Evolutionary conservation across 2,329 filamentous ascomycete genomes (phyloP), one percentile per base, ranked within the genome.

Genomic region (Sporothrix brunneoviolacea): DNA sequence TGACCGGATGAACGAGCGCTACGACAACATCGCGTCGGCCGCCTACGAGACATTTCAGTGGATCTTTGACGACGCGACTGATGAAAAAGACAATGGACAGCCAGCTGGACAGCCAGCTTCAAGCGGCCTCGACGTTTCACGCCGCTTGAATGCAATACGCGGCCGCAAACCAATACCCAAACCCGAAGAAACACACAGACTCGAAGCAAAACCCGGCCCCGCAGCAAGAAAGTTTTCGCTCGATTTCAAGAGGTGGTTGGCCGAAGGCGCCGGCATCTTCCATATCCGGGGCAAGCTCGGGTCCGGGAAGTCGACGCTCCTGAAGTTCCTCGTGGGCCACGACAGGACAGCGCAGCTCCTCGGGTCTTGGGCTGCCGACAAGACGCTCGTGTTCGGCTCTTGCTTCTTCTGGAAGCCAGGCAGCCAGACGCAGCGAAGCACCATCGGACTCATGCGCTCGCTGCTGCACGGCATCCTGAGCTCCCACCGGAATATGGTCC

Each of bases 271-370:
- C 6, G 51, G 46, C 7, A 41, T 53, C 4, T 53, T 49, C 15
- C 51, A 53, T 9, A 41, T 53, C 8, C 36, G 39, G 1, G 51
- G 51, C 2, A 53, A 53, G 22, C 27, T 41, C 4, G 51, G 45
- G n/a, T 45, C 51, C 1, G 51, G 51, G 19, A 53, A 53, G 35
- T 53, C 51, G 3, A 44, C 51, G 13, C 28, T 53, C n/a, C 36
- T 53, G 45, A 53, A 53, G 9, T 21, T n/a, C 2, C 4, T 53
- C 7, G 4, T 19, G 8, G 5, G 19, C 3, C 28, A 45, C 21
- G 3, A 6, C 1, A 40, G 22, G 21, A 41, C 51, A 4, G 3
- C 7, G 1, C 4, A 4, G 4, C 10, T 38, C 1, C 28, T 53
- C 3, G 5, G 18, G 8, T 4, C 3, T 8, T 53, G 45, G 51